Conservation (phyloP, 2,329 filamentous ascomycete species). For the Aspergillus versicolor region DNA sequence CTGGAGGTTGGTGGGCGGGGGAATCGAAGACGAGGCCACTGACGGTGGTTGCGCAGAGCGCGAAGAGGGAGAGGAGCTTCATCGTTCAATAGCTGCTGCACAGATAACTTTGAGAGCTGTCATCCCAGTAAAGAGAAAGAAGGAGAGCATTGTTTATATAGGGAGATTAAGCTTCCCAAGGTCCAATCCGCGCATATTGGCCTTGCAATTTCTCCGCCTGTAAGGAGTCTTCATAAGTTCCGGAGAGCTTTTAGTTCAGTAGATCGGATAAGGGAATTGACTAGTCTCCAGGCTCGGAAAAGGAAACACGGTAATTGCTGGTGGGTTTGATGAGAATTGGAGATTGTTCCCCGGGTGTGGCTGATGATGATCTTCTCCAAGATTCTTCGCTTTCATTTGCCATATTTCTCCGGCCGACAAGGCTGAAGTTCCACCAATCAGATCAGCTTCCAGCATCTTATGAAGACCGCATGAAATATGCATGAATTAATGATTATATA, state of each 20-base stretch:
- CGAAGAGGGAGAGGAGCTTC: slow-evolving; percentile 24
- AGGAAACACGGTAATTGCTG: slow-evolving; percentile 1
- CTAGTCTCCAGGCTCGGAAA: neutral
- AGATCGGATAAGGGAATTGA: neutral
- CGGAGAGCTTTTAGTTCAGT: neutral
- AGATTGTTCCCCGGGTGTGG: slow-evolving; percentile 1
- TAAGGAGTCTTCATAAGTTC: neutral
- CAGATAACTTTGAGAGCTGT: neutral
- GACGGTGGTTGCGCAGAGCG: slow-evolving; percentile 20
- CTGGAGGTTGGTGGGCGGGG: slow-evolving; percentile 17
- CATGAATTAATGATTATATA: neutral
- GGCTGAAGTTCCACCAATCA: slow-evolving; percentile 9
- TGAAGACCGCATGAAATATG: neutral
- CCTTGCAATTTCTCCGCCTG: slow-evolving; percentile 6
- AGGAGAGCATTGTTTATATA: slow-evolving; percentile 3
- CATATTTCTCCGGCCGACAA: neutral
- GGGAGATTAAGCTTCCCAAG: neutral
- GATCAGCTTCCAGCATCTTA: neutral
- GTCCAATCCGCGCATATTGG: too few relatives aligned
- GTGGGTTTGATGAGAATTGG: neutral
- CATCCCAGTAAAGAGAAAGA: neutral
- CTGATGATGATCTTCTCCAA: neutral
- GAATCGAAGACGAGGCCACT: slow-evolving; percentile 18
- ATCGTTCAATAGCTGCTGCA: slow-evolving; percentile 12
- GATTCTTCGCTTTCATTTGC: neutral